A percentile compares a stretch with the other conserved stretches of the same genome.
Evolutionary conservation across 179 eudicot species (phyloP).

Genomic region (Camellia oleifera): DNA sequence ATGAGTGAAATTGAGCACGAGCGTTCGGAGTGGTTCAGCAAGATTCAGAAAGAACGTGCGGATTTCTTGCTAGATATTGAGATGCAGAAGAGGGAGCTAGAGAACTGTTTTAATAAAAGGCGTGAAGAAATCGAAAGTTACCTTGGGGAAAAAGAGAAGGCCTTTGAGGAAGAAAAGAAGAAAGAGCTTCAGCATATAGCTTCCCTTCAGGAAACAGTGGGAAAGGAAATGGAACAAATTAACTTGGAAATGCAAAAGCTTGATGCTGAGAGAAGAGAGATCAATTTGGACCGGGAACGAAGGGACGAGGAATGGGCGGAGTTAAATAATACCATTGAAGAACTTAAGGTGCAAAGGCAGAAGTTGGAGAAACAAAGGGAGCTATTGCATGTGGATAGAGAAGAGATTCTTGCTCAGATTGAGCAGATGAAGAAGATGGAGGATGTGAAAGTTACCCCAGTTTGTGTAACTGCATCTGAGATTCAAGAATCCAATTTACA

Average conservation of each 20-base stretch:
- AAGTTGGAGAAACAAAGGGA: constrained; percentile 91
- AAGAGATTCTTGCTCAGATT: constrained; percentile 63
- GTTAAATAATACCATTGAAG: constrained; percentile 67
- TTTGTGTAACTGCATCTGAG: constrained; percentile 34
- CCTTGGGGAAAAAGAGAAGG: constrained; percentile 60
- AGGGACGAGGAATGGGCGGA: constrained; percentile 92
- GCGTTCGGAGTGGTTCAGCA: constrained; percentile 78
- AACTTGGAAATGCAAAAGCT: constrained; percentile 65
- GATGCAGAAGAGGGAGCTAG: constrained; percentile 74
- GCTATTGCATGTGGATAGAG: constrained; percentile 73
- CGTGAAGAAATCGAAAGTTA: constrained; percentile 84
- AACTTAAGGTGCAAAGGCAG: constrained; percentile 76
- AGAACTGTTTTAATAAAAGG: constrained; percentile 60
- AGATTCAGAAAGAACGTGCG: constrained; percentile 78
- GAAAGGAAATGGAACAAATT: constrained; percentile 62
- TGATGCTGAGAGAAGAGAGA: constrained; percentile 66
- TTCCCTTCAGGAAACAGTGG: constrained; percentile 53
- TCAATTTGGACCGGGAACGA: constrained; percentile 67
- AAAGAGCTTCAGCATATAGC: constrained; percentile 63
- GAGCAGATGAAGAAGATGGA: constrained; percentile 71
- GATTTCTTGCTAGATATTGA: constrained; percentile 72
- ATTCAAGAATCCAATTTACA: constrained; percentile 28
- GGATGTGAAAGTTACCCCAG: constrained; percentile 52
- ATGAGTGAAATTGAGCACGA: constrained; percentile 66
- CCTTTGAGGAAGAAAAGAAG: constrained; percentile 74